Evolutionary conservation across 192 early-diverging fungal genomes (phyloP), one percentile per base, ranked within the genome.

Genomic region (Lunasporangiospora selenospora): DNA sequence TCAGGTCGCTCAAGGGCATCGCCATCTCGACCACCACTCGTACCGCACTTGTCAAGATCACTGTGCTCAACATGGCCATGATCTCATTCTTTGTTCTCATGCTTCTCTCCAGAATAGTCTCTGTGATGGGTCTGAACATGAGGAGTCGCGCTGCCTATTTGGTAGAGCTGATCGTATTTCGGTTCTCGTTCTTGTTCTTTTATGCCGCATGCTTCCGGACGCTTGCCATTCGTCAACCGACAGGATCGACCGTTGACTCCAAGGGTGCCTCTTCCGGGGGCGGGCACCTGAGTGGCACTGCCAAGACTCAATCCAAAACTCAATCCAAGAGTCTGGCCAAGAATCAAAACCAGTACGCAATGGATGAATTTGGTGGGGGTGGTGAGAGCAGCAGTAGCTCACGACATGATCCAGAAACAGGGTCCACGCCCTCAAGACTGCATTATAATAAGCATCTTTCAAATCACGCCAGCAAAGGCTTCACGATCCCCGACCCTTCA

Each of bases 41-140:
- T 10, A 73, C 69, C 0, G 69, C 69, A 0, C 37, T 73, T 11
- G 31, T 63, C 54, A 73, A 58, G 49, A 73, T 73, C 37, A 73
- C 69, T 3, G 60, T 73, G 15, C 42, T 73, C 19, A 73, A 73
- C 60, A n/a, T 73, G 36, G 69, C 69, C 34, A 73, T 73, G 69
- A 63, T 73, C 43, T 73, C 69, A 8, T 73, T 73, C 60, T 73
- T 73, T 34, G 53, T 73, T 27, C 54, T 73, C 39, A 73, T 73
- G 69, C 39, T 73, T 15, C 55, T 73, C 24, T 73, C 69, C 0
- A 40, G 61, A 51, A 63, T 73, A 7, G 60, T 73, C 15, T 73
- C 69, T 0, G 21, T 73, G 13, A 12, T 73, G 60, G 69, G 69
- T 2, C 24, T 73, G 40, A 61, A 73, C 49, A 73, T 63, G 59